Evolutionary conservation across 371 early-diverging fungal species (phyloP), one percentile per base, ranked within the genome.

Genomic region (Syncephalastrum sp.): DNA sequence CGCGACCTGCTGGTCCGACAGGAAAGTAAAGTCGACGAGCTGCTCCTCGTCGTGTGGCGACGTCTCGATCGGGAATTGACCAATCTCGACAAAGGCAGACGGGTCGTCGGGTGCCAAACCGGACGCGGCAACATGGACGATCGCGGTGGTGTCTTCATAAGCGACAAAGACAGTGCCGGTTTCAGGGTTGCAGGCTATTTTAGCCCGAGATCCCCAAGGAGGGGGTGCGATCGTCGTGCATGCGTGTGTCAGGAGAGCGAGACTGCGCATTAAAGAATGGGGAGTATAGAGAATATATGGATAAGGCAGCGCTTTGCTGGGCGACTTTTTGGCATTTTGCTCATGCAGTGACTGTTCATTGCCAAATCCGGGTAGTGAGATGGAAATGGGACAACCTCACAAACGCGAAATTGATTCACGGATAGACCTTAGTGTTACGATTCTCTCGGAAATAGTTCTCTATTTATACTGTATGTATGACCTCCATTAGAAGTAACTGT

Each of bases 1-100:
- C 19, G 82, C 67, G 2, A 84, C 77, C 68, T 89, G 85, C 4
- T 68, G 69, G 48, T 92, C 91, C 6, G 84, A 69, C 44, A 91
- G 62, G 55, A 72, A 87, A 42, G 80, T 76, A 46, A 90, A 74
- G 12, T 69, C 79, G 13, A 84, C 77, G 52, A 85, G 75, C 14
- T 17, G 24, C 1, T 47, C 19, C 12, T 17, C 49, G 6, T 23
- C 3, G 10, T 15, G 15, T 33, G 48, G 49, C 25, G 21, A 25
- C 6, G 41, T 45, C 19, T 23, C 48, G 21, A 56, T 47, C 50
- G 57, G 57, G n/a, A 56, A 33, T 8, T 50, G 48, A 19, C 47
- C 65, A 21, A 74, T 45, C 49, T 65, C 62, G 25, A 62, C 63
- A 64, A 74, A 70, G 5, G 61, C 57, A n/a, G 41, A 41, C 1